Evolutionary conservation across 768 basidiomycete genomes (phyloP).

Genomic region (Tricholoma furcatifolium): DNA sequence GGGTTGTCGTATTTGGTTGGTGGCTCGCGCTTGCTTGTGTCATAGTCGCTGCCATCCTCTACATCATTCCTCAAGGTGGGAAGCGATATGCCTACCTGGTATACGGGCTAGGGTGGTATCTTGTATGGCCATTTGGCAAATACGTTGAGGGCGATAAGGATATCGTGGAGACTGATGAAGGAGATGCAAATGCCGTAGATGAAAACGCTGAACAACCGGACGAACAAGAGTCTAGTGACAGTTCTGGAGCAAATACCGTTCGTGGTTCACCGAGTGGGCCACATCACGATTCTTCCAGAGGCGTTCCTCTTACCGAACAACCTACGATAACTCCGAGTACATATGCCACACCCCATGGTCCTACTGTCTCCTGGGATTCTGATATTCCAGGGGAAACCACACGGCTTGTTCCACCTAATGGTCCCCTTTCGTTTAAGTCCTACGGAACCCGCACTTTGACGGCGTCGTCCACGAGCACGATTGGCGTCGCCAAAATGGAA

Average conservation of each 20-base stretch:
- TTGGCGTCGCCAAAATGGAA: conserved; percentile 32
- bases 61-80: conserved; percentile 77
- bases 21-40: conserved; percentile 82
- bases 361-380: conserved; percentile 43
- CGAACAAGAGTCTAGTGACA: conserved; percentile 28
- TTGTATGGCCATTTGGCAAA: conserved; percentile 98
- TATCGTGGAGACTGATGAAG: conserved; percentile 35
- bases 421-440: conserved; percentile 51
- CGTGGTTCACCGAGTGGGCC: conserved; percentile 29
- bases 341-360: conserved; percentile 28
- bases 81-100: conserved; percentile 81
- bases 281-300: conserved; percentile 18
- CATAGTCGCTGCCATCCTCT: conserved; percentile 63
- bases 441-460: conserved; percentile 62
- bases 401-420: conserved; percentile 35
- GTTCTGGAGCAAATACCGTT: conserved; percentile 37
- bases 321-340: conserved; percentile 44
- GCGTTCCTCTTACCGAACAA: conserved; percentile 39
- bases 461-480: conserved; percentile 27
- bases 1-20: conserved; percentile 90
- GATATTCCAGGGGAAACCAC: conserved; percentile 45
- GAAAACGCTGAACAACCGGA: conserved; percentile 31
- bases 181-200: conserved; percentile 30
- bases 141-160: conserved; percentile 84
- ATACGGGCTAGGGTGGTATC: conserved; percentile 93